Evolutionary conservation across 2,329 filamentous ascomycete species (phyloP), one percentile per base, ranked within the genome.

Genomic region (Scedosporium aurantiacum): DNA sequence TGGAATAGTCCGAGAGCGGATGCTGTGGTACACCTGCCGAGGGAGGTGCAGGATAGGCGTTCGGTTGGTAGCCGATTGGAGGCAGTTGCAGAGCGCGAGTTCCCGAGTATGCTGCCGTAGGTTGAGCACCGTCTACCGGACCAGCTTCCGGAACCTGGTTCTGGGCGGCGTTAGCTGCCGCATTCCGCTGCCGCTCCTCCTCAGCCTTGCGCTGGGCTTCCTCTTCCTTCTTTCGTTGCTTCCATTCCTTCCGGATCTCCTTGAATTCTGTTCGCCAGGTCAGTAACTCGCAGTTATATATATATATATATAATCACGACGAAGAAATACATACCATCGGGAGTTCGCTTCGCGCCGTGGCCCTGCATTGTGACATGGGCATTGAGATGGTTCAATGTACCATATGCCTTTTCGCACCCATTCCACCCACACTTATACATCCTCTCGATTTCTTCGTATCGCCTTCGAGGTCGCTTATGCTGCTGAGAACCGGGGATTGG

Each of bases 391-490:
- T 99, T 99, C 64, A 99, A 77, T 57, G 94, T 99, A 63, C 94
- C 94, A 68, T 99, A 99, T 2, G 94, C 94, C 77, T 99, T 99
- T 75, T 99, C 94, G 71, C 94, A 99, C 7, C 92, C 92, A 66
- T 97, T 93, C 90, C 91, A 97, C 27, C 93, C 94, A 71, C 94
- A 99, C 76, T 97, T 97, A 80, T 99, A 97, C 94, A 99, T 97
- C 71, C 94, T 87, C 78, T 99, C 94, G 68, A 99, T 99, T 73
- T 99, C 94, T 75, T 99, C 94, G 69, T 97, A 99, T 60, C 94
- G 85, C 69, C 94, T 82, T 65, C 94, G 85, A 12, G 94, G 94
- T 63, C 94, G 86, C 79, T 99, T 99, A 74, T 97, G 93, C 73
- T 99, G 94, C 72, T 97, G 92, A 12, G 93, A 91, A 65, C 94